These are phyloP conservation scores for Mycothermus thermophilus DNA, from an alignment of 495 filamentous ascomycete species.

Conservation along the genomic window DNA sequence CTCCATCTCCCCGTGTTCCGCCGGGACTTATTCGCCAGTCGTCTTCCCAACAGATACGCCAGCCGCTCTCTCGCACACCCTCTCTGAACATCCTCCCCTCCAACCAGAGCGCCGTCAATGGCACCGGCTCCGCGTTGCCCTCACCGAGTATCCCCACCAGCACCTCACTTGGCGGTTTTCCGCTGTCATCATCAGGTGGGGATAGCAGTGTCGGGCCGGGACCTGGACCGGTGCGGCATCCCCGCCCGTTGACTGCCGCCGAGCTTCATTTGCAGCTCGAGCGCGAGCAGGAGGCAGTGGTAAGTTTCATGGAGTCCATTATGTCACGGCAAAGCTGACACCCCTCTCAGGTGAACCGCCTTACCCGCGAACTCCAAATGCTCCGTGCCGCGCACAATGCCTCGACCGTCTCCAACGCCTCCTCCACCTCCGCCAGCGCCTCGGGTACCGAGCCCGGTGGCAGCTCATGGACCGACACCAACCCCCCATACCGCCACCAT, in stretches of 20 bases:
- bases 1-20: slow-evolving; percentile 38
- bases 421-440: slow-evolving; percentile 45
- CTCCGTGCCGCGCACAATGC: slow-evolving; percentile 69
- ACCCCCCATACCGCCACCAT: slow-evolving; percentile 25
- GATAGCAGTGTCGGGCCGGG: slow-evolving; percentile 45
- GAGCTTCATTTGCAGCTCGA: slow-evolving; percentile 79
- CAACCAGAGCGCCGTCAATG: slow-evolving; percentile 38
- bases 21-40: slow-evolving; percentile 19
- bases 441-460: slow-evolving; percentile 26
- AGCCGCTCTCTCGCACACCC: slow-evolving; percentile 19
- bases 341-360: slow-evolving; percentile 61
- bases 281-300: slow-evolving; percentile 90
- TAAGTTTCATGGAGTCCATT: slow-evolving; percentile 29
- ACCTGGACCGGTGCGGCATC: slow-evolving; percentile 64
- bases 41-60: slow-evolving; percentile 21
- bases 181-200: no score
- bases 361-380: slow-evolving; percentile 69
- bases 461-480: slow-evolving; percentile 18
- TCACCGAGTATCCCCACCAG: slow-evolving; percentile 27
- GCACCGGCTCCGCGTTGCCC: slow-evolving; percentile 22
- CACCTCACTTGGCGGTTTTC: slow-evolving; percentile 30
- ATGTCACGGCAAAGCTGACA: background rate
- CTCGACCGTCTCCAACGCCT: slow-evolving; percentile 67
- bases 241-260: slow-evolving; percentile 68
- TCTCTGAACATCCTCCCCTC: slow-evolving; percentile 38